A percentile compares a stretch with the other conserved stretches of the same genome.
Evolutionary conservation across 768 basidiomycete genomes (phyloP).

Genomic region (Lentinula edodes): DNA sequence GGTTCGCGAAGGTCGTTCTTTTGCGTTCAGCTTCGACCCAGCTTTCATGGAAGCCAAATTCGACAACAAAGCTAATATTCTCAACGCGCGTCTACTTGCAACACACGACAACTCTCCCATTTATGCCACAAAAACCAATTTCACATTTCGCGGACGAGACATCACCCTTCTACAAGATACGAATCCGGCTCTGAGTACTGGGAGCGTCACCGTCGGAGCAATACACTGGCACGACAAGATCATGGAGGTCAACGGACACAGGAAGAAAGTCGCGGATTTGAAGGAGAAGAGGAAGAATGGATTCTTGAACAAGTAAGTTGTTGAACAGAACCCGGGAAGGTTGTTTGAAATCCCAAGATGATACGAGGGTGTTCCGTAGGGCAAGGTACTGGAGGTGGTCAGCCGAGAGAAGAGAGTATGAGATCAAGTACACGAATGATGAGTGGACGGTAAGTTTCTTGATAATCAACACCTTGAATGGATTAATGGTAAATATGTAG

Average conservation of each 20-base stretch:
- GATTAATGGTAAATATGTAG: neutral
- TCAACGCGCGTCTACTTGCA: slow-evolving; percentile 36
- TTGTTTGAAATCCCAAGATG: neutral
- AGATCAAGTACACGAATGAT: slow-evolving; percentile 33
- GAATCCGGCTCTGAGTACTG: slow-evolving; percentile 32
- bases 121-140: slow-evolving; percentile 38
- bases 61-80: slow-evolving; percentile 45
- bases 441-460: slow-evolving; percentile 39
- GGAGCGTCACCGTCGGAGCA: slow-evolving; percentile 28
- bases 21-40: neutral
- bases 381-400: slow-evolving; percentile 41
- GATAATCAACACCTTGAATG: neutral
- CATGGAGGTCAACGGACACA: slow-evolving; percentile 39
- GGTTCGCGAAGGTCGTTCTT: too few species aligned
- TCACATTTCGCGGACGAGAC: slow-evolving; percentile 36
- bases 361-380: slow-evolving; percentile 17
- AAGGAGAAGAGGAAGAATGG: slow-evolving; percentile 29
- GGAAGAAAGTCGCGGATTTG: slow-evolving; percentile 33
- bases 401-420: slow-evolving; percentile 37
- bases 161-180: slow-evolving; percentile 41
- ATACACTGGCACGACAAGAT: slow-evolving; percentile 48
- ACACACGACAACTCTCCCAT: slow-evolving; percentile 38
- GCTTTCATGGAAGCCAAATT: slow-evolving; percentile 43
- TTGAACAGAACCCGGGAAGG: neutral
- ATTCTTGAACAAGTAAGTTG: slow-evolving; percentile 29